These are phyloP conservation scores for Diplotaxis tenuifolia DNA, from an alignment of 345 rosid genomes.

Conservation along the genomic window DNA sequence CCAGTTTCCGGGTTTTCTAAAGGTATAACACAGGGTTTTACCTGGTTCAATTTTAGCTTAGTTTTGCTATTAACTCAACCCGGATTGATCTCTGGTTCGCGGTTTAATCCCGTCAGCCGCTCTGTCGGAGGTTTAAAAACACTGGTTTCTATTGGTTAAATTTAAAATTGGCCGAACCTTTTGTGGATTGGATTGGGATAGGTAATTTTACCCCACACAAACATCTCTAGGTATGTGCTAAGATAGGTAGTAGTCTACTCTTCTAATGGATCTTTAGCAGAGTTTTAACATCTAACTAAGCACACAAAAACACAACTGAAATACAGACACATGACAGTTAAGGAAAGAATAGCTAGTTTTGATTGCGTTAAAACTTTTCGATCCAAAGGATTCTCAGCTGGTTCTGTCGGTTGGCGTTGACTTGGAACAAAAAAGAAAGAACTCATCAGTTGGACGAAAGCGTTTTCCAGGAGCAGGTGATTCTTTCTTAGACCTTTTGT, in stretches of 20 bases:
- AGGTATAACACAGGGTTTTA: too few species aligned
- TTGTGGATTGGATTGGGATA: too few species aligned
- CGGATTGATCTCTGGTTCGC: too few species aligned
- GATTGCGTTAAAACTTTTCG: background rate
- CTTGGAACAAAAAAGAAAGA: background rate
- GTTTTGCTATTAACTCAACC: too few species aligned
- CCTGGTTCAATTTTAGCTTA: too few species aligned
- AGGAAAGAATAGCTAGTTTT: background rate
- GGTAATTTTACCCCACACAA: too few species aligned
- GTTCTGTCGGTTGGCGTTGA: background rate
- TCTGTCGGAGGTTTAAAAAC: too few species aligned
- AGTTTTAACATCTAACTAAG: background rate
- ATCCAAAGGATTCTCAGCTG: background rate
- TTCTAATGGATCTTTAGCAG: background rate
- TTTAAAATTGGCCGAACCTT: too few species aligned
- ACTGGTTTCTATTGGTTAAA: too few species aligned
- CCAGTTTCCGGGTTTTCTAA: too few species aligned
- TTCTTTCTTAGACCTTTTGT: background rate
- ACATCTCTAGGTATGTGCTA: background rate
- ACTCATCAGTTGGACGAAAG: background rate
- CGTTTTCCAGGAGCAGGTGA: background rate
- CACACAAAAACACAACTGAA: background rate
- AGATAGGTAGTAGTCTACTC: background rate
- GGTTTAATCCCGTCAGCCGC: too few species aligned
- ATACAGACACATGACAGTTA: background rate